Base-by-base conservation (phyloP, 805 yeast species). In the Saccharomyces cerevisiae region DNA sequence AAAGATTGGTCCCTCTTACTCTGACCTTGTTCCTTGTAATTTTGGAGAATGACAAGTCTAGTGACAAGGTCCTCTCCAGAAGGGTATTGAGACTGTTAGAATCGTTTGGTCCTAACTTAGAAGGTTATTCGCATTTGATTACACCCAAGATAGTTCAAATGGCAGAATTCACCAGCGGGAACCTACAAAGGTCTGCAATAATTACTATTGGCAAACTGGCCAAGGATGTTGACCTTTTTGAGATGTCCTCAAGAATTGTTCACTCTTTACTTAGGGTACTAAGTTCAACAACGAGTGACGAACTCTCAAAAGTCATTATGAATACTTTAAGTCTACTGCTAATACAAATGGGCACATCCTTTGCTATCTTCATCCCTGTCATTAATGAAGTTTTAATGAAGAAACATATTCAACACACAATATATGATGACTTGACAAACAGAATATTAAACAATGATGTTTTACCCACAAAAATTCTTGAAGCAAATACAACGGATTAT, bases 171-270 rank as follows among this genome's bases (percentile, higher is more conserved):
- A 82, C 89, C 0, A 72, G 81, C 1, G 70, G 70, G 3, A 71
- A 71, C 10, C 74, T 90, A 41, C 73, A 89, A 52, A 78, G 76
- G 52, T 81, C 87, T 29, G 90, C 97, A 0, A 83, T 91, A 50
- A 84, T 83, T 51, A 82, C 96, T 0, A 76, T 91, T 47, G 96
- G 96, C 0, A 84, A 85, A 60, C 70, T 91, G 22, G 79, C 95
- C 1, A 81, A 80, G 59, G 79, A 73, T 46, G 83, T 90, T 3
- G 77, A 81, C 55, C 71, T 92, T 55, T 82, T 80, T 53, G 96
- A 90, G 58, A 85, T 89, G 87, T 83, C 96, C 0, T 85, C 96
- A 0, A 75, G 96, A 56, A 86, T 92, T 46, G 79, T 92, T 27
- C 96, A 91, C 60, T 91, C 97, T 0, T 69, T 91, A 2, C 68